Conservation (phyloP, 2,329 filamentous ascomycete species). For the Mycosphaerelloides madeirae region DNA sequence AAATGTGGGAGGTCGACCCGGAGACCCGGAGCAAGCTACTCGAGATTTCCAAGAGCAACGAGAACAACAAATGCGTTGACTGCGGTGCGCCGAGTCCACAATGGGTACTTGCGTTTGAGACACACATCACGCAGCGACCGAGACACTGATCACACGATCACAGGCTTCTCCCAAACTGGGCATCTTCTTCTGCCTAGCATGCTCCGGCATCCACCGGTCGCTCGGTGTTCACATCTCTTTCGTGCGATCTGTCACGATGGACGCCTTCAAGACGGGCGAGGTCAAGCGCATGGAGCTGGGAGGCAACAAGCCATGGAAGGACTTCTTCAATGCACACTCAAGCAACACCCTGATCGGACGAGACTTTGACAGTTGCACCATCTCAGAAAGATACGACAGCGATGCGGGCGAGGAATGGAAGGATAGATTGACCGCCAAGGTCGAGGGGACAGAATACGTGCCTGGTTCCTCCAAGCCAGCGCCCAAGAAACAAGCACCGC, state of each 20-base stretch:
- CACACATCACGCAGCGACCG: too few relatives aligned
- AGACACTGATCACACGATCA: slow-evolving; percentile 5
- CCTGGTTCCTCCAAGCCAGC: slow-evolving; percentile 37
- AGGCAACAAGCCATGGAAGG: slow-evolving; percentile 81
- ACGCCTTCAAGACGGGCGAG: slow-evolving; percentile 90
- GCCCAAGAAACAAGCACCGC: slow-evolving; percentile 20
- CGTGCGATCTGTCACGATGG: slow-evolving; percentile 96
- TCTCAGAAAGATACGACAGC: slow-evolving; percentile 83
- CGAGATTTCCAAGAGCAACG: slow-evolving; percentile 82
- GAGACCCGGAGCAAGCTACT: slow-evolving; percentile 95
- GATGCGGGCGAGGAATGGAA: slow-evolving; percentile 95
- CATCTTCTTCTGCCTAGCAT: slow-evolving; percentile 96
- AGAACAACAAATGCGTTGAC: slow-evolving; percentile 89
- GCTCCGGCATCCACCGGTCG: slow-evolving; percentile 88
- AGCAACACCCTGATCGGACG: slow-evolving; percentile 42
- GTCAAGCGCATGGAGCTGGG: slow-evolving; percentile 90
- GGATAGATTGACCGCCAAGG: slow-evolving; percentile 78
- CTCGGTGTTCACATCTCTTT: slow-evolving; percentile 98
- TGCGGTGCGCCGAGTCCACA: slow-evolving; percentile 93
- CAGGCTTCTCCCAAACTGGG: slow-evolving; percentile 87
- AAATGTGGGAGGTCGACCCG: slow-evolving; percentile 99
- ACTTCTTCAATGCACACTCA: slow-evolving; percentile 68
- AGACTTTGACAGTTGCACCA: slow-evolving; percentile 79
- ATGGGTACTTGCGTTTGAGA: slow-evolving; percentile 60
- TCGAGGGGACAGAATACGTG: slow-evolving; percentile 83